Evolutionary conservation across 2,329 filamentous ascomycete genomes (phyloP), one percentile per base, ranked within the genome.

Genomic region (Diaporthe sp.): DNA sequence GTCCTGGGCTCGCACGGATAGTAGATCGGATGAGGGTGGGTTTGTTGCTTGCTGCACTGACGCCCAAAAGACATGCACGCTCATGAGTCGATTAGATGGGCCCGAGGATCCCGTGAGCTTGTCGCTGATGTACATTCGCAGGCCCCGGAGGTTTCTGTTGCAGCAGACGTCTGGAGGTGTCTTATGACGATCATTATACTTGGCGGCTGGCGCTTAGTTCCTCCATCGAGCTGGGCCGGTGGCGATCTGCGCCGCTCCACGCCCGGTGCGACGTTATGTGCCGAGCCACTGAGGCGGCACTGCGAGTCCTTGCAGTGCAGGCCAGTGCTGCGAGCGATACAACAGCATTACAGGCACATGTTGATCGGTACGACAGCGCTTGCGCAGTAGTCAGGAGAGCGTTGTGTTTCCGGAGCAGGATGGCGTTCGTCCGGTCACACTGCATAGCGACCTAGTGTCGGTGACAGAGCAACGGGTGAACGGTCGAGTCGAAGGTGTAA

Each of bases 361-460:
- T 53, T 69, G 46, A 68, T 69, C 34, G 17, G 6, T 42, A 39
- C 37, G 34, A 55, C 34, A 37, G 9, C 46, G 34, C 31, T 53
- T 68, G 65, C 65, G 65, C 65, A 68, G 65, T 68, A 68, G 65
- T 53, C 65, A 68, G 65, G 65, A 68, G 65, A 68, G 65, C 31
- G 65, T 42, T 53, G 46, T 53, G 65, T 68, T 53, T 68, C 46
- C 65, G 65, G 46, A 12, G 31, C 31, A 68, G 31, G 53, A 53
- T 3, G 65, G 65, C 65, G 65, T 68, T 68, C 65, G 65, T 68
- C 62, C 65, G 46, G 46, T 53, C 46, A 39, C 31, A 15, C 65
- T 53, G 65, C 46, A 69, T 39, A 19, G 49, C 17, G 25, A 53
- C 34, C 49, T 42, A 69, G 49, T 22, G 49, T 22, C n/a, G 37